Conservation (phyloP, 2,329 filamentous ascomycete species). For the Coccinonectria pachysandricola region DNA sequence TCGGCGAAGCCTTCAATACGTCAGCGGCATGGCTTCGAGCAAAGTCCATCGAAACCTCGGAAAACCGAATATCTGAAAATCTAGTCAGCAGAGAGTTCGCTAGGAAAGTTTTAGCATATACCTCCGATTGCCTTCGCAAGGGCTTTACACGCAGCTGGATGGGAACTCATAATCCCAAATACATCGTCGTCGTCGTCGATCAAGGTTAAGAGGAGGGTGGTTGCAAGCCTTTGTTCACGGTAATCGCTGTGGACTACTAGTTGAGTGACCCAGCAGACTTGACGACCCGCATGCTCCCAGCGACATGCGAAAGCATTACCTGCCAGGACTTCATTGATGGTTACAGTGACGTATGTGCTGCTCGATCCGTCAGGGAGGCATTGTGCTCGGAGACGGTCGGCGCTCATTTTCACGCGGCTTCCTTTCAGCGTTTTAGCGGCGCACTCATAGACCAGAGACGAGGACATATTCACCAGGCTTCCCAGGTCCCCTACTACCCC, state of each 20-base stretch:
- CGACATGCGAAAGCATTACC: constrained; percentile 1
- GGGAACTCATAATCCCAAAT: constrained; percentile 1
- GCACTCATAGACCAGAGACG: neutral
- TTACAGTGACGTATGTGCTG: constrained; percentile 21
- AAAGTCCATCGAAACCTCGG: too few relatives aligned
- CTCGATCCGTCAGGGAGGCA: neutral
- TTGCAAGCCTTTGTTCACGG: constrained; percentile 26
- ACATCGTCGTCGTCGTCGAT: neutral
- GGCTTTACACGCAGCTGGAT: constrained; percentile 1
- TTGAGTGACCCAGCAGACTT: constrained; percentile 31
- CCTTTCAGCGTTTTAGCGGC: constrained; percentile 1
- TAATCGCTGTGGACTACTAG: constrained; percentile 26
- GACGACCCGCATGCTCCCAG: neutral
- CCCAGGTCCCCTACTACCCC: constrained; percentile 2
- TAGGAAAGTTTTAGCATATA: neutral
- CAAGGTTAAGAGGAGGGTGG: too few relatives aligned
- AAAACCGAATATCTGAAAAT: too few relatives aligned
- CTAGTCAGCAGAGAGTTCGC: too few relatives aligned
- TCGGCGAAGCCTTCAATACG: neutral
- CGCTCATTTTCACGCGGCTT: constrained; percentile 2
- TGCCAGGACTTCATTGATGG: constrained; percentile 16
- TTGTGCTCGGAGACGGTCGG: neutral
- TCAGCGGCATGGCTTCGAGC: too few relatives aligned
- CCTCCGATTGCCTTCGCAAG: neutral
- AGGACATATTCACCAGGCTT: neutral